These are phyloP conservation scores for Coemansia sp. DNA, from an alignment of 192 early-diverging fungal species.

Conservation along the genomic window DNA sequence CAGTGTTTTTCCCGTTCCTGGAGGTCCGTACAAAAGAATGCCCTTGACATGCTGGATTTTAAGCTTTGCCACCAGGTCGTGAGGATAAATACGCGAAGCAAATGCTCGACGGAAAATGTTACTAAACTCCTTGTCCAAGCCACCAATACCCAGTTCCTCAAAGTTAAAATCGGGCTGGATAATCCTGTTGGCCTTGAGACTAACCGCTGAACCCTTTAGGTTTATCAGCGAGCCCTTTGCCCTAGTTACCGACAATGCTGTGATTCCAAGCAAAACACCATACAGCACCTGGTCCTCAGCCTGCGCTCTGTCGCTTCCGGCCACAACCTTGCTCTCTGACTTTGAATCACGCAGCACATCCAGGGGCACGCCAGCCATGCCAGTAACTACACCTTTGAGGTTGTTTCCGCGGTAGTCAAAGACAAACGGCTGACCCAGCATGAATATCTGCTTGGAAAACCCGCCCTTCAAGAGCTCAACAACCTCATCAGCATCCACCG, in stretches of 20 bases:
- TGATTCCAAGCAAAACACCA: conserved; percentile 72
- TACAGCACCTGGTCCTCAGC: conserved; percentile 12
- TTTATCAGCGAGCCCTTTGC: conserved; percentile 70
- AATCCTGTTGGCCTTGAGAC: conserved; percentile 65
- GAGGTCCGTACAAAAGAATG: conserved; percentile 85
- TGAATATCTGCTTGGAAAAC: conserved; percentile 81
- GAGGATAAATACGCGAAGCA: conserved; percentile 95
- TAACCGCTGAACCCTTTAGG: conserved; percentile 59
- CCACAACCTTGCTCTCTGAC: conserved; percentile 7
- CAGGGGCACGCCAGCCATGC: conserved; percentile 45
- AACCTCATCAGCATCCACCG: conserved; percentile 74
- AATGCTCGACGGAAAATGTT: conserved; percentile 96
- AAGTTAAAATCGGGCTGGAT: conserved; percentile 95
- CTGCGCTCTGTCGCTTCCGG: not conserved
- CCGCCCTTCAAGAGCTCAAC: conserved; percentile 51
- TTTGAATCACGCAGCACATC: conserved; percentile 40
- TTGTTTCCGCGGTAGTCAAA: conserved; percentile 82
- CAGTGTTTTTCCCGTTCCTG: conserved; percentile 96
- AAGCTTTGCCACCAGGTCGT: conserved; percentile 84
- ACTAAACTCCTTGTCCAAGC: conserved; percentile 90
- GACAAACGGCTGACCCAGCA: conserved; percentile 68
- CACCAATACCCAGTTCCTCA: conserved; percentile 97
- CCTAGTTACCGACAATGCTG: conserved; percentile 66
- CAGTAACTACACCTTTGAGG: conserved; percentile 45
- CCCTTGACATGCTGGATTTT: conserved; percentile 99